Base-by-base conservation (phyloP, 306 rosid genomes). In the Glycine soja region DNA sequence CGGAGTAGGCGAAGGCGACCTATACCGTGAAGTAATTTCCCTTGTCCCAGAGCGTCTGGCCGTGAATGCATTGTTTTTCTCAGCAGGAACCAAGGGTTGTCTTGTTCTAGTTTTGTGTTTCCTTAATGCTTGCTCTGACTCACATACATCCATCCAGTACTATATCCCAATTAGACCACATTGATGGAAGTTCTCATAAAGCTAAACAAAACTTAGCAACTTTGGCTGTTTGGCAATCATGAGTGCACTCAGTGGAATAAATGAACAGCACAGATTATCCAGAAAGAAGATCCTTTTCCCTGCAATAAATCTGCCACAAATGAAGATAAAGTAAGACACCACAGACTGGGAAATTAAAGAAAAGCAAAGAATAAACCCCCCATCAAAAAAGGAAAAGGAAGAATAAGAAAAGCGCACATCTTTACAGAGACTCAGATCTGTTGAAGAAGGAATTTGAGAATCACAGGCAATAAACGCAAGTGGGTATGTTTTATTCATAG, bases 141-240 rank as follows among this genome's bases (percentile, higher is more conserved):
- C 92, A 85, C 80, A 86, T 81, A 86, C 90, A 89, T 96, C 99
- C 99, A 96, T 96, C 95, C 94, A 24, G 30, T 24, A 90, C 92
- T 80, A 94, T 62, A 84, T 67, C 89, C 85, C 90, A 87, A 83
- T 81, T 66, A 91, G 82, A 93, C 93, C 92, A 89, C 93, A 92
- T 92, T 87, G 98, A 92, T 84, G 69, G 80, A 72, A 69, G 66
- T 79, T 75, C 58, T 87, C 93, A 89, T 82, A 74, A 74, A 81
- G 74, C 81, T 86, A 82, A 78, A 70, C 80, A 84, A 79, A 80
- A 78, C 79, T 83, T 81, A 79, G 81, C 68, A 74, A 36, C 84
- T 85, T 76, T 87, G 81, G 66, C 66, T 61, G 15, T 61, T 24
- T 11, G 66, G 83, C 77, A 82, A 81, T 87, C 83, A 81, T 72